Percentiles rank a stretch among this genome's conserved stretches.
Evolutionary conservation across 371 early-diverging fungal genomes (phyloP).

Genomic region (Mortierella sp.): DNA sequence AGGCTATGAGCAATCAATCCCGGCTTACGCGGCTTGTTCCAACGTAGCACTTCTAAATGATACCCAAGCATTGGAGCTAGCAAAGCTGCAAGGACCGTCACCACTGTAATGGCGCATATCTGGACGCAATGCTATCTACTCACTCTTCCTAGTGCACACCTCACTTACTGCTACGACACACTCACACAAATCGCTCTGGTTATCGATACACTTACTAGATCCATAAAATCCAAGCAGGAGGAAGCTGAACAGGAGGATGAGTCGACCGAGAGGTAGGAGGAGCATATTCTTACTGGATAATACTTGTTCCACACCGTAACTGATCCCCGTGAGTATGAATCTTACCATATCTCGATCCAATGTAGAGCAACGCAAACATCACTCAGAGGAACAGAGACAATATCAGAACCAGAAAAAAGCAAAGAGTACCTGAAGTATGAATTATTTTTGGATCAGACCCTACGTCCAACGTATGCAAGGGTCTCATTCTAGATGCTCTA

Average conservation of each 20-base stretch:
- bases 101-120: slow-evolving; percentile 26
- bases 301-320: too few species aligned
- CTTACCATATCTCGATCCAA: neutral
- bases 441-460: too few species aligned
- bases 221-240: slow-evolving; percentile 34
- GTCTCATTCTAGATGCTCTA: neutral
- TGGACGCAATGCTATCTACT: neutral
- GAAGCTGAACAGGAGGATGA: slow-evolving; percentile 32
- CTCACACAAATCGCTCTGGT: neutral
- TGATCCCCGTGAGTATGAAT: too few species aligned
- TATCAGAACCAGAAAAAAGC: slow-evolving; percentile 3
- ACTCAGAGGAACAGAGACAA: slow-evolving; percentile 1
- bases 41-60: slow-evolving; percentile 33
- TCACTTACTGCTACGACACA: neutral
- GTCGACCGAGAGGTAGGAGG: neutral
- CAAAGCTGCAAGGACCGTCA: slow-evolving; percentile 40
- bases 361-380: slow-evolving; percentile 1
- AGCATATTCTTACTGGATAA: neutral
- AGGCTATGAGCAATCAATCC: too few species aligned
- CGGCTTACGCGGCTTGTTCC: too few species aligned
- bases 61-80: slow-evolving; percentile 34
- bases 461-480: too few species aligned
- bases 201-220: slow-evolving; percentile 14
- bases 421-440: slow-evolving; percentile 27
- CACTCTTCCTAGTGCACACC: neutral